These are phyloP conservation scores for Russula abietina DNA, from an alignment of 768 basidiomycete species.

Conservation along the genomic window DNA sequence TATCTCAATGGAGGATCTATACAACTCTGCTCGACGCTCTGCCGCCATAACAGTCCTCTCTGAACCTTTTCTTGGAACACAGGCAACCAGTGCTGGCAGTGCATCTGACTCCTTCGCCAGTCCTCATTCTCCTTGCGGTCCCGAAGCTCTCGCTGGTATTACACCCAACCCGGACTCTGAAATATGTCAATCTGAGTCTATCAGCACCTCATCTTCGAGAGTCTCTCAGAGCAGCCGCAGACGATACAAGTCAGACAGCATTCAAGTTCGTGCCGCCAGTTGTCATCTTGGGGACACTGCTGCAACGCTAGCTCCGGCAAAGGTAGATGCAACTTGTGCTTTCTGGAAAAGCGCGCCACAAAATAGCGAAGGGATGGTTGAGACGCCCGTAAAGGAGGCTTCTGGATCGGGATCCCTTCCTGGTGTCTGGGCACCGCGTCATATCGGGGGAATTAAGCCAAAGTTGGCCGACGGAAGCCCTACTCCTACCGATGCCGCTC, in stretches of 20 bases:
- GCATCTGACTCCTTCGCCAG: background rate
- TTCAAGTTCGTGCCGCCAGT: background rate
- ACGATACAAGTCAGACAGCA: slow-evolving; percentile 14
- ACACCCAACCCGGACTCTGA: background rate
- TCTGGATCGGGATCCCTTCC: background rate
- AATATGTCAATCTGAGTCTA: background rate
- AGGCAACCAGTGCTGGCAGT: background rate
- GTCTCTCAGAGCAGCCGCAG: background rate
- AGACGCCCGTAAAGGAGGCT: background rate
- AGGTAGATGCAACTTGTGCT: background rate
- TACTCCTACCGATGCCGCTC: background rate
- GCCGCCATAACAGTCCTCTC: no score
- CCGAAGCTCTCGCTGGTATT: background rate
- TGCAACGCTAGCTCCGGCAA: background rate
- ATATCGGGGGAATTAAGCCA: background rate
- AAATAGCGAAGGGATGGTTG: background rate
- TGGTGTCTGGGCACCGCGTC: background rate
- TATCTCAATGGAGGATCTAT: slow-evolving; percentile 7
- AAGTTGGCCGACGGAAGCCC: background rate
- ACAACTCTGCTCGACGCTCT: background rate
- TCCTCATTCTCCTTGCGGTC: background rate
- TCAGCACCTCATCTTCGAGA: background rate
- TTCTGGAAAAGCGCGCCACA: background rate
- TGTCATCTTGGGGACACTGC: slow-evolving; percentile 4
- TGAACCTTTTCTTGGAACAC: background rate